Percentiles rank a stretch among this genome's conserved stretches.
Evolutionary conservation across 371 early-diverging fungal species (phyloP).

Genomic region (Fennellomyces sp.): DNA sequence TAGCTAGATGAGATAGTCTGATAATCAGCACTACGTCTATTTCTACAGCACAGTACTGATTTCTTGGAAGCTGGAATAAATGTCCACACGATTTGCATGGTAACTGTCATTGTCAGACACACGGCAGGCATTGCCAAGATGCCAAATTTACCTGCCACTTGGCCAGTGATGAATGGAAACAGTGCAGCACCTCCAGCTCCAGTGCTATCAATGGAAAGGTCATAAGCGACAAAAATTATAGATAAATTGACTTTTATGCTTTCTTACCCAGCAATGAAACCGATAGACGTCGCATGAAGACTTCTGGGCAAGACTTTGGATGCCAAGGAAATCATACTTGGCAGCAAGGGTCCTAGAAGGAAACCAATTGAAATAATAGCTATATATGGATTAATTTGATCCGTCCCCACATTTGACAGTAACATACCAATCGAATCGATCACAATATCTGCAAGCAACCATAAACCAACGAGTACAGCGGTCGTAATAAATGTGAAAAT

Average conservation of each 20-base stretch:
- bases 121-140: slow-evolving; percentile 23
- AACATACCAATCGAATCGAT: slow-evolving; percentile 27
- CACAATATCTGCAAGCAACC: slow-evolving; percentile 10
- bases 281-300: slow-evolving; percentile 33
- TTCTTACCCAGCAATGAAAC: slow-evolving; percentile 38
- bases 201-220: slow-evolving; percentile 15
- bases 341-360: slow-evolving; percentile 35
- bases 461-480: slow-evolving; percentile 12
- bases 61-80: slow-evolving; percentile 23
- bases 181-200: slow-evolving; percentile 35
- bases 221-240: background rate
- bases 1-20: too few species aligned
- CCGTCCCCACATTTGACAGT: background rate
- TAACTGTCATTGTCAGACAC: slow-evolving; percentile 21
- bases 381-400: slow-evolving; percentile 3
- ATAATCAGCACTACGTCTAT: too few species aligned
- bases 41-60: too few species aligned
- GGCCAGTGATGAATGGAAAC: slow-evolving; percentile 32
- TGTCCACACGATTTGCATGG: slow-evolving; percentile 26
- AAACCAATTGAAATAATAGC: slow-evolving; percentile 25
- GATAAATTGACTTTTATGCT: too few species aligned
- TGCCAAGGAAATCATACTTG: slow-evolving; percentile 31
- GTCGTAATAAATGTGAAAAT: slow-evolving; percentile 16
- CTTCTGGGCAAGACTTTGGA: slow-evolving; percentile 28
- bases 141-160: slow-evolving; percentile 25